Percentiles rank a stretch among this genome's conserved stretches.
Evolutionary conservation across 2,329 filamentous ascomycete species (phyloP).

Genomic region (Magnaporthiopsis incrustans): DNA sequence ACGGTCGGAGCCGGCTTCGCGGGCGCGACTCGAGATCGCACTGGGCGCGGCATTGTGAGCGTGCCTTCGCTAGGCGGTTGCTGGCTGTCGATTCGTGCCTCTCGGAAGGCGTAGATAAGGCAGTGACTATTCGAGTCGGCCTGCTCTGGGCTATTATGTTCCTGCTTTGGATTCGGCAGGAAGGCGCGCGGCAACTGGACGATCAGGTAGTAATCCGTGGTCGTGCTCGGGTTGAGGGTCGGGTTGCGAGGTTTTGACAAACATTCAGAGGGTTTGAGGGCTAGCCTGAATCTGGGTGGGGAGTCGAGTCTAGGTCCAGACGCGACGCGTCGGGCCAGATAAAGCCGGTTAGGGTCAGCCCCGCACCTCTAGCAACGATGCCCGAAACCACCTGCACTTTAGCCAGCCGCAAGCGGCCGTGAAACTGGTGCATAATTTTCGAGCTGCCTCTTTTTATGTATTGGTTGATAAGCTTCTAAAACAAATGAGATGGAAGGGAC

Average conservation of each 20-base stretch:
- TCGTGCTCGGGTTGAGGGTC: background rate
- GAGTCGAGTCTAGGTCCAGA: background rate
- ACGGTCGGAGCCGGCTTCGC: constrained; percentile 6
- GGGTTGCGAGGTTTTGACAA: background rate
- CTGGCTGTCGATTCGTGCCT: no score
- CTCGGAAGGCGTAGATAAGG: background rate
- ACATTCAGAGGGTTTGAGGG: background rate
- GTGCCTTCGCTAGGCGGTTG: background rate
- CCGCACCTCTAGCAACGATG: background rate
- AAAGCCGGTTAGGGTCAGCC: background rate
- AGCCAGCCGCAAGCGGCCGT: no score
- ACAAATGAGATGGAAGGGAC: no score
- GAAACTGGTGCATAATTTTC: no score
- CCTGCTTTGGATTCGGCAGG: background rate
- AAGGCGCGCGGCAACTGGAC: background rate
- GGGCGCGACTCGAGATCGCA: constrained; percentile 8
- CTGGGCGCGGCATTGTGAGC: constrained; percentile 7
- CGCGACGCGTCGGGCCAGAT: background rate
- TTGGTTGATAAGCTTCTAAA: no score
- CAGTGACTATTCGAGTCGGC: background rate
- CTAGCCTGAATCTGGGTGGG: background rate
- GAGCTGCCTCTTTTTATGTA: no score
- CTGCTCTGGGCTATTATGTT: background rate
- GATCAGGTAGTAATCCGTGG: background rate
- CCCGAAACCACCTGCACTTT: no score